Base-by-base conservation (phyloP, 1,284 basidiomycete species). In the Leccinum pachyderme region DNA sequence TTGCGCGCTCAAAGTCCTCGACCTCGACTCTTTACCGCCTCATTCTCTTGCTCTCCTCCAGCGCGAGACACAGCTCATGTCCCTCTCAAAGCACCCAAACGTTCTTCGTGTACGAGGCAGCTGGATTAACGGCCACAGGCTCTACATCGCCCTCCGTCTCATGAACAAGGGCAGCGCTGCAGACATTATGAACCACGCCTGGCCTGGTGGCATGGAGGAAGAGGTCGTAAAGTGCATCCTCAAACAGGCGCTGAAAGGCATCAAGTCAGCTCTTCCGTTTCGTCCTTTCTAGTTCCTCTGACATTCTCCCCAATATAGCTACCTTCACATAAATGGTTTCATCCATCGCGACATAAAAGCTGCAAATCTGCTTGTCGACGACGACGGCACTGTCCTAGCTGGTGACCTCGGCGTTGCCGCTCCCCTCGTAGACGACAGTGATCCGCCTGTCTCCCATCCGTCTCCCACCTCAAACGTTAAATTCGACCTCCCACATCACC, bases 271-370 rank as follows among this genome's bases (percentile, higher is more conserved):
- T 27, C 44, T 22, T 44, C 29, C 13, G 46, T 25, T 28, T 31
- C 12, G 8, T 7, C 7, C 5, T 18, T 22, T 46, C 24, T 13
- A 6, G 25, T 46, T 49, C 35, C 8, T 44, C 55, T 63, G 7
- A 63, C 18, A 27, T 18, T 5, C 28, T 24, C 8, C 29, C 39
- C 9, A 41, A 41, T 43, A 7, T 59, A 91, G 88, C 65, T 91
- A 94, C 61, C 80, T 95, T 18, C 93, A 95, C 64, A 78, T 86
- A 57, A 95, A 95, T 61, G 91, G 90, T 3, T 91, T 93, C 72
- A 89, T 95, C 46, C 93, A 95, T 66, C 83, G 93, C 31, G 93
- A 95, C 65, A 74, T 95, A 65, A 95, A 95, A 72, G 91, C 91
- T 11, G 93, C 91, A 29, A 95, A 95, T 66, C 77, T 95, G 11